Conservation (phyloP, 2,329 filamentous ascomycete species). For the Sporothrix luriei region DNA sequence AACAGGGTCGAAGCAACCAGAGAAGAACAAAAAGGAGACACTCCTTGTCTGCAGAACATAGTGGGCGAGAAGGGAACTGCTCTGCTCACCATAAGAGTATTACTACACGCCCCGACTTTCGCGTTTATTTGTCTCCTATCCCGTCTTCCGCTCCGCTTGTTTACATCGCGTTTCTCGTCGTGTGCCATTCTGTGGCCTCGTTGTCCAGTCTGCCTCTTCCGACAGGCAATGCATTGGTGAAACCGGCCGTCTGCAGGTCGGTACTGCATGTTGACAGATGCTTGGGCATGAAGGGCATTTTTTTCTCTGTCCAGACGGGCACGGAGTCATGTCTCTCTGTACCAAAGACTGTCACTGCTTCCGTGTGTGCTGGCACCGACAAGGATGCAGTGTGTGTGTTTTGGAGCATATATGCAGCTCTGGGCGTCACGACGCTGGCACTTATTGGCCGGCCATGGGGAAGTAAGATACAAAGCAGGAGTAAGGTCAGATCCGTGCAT, state of each 20-base stretch:
- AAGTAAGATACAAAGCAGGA: no score
- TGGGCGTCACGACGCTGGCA: neutral
- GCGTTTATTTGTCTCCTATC: neutral
- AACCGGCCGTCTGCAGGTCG: conserved; percentile 4
- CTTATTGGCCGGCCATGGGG: neutral
- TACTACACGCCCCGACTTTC: neutral
- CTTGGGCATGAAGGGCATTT: no score
- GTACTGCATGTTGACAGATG: neutral
- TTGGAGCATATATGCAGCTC: neutral
- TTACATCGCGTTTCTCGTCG: neutral
- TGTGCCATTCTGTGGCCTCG: neutral
- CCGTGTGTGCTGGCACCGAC: no score
- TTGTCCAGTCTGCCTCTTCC: neutral
- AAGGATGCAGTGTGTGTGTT: no score
- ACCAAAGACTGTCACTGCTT: no score
- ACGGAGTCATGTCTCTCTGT: no score
- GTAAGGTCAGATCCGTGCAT: no score
- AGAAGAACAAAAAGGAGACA: neutral
- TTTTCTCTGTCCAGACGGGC: no score
- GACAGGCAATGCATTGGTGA: conserved; percentile 1
- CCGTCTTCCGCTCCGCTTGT: neutral
- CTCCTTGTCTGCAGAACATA: neutral
- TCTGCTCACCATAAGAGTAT: neutral
- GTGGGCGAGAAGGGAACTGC: neutral
- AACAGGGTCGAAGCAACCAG: neutral